Percentiles rank a stretch among this genome's conserved stretches.
Evolutionary conservation across 192 early-diverging fungal genomes (phyloP).

Genomic region (Linnemannia schmuckeri): DNA sequence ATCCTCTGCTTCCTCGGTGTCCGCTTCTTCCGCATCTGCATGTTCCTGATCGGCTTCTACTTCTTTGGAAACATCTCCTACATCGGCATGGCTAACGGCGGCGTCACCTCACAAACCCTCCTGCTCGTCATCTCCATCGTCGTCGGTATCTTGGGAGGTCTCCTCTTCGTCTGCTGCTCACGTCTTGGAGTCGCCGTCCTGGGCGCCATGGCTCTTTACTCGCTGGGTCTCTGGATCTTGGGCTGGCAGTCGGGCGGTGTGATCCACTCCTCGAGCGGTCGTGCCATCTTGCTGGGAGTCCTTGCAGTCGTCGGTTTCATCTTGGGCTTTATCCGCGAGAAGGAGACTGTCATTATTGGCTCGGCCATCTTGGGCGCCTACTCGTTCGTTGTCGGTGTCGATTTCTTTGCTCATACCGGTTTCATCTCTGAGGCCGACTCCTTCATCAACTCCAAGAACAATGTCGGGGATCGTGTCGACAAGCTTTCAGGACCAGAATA

Average conservation of each 20-base stretch:
- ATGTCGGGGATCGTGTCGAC: constrained; percentile 22
- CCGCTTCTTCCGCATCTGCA: constrained; percentile 33
- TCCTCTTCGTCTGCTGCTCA: constrained; percentile 51
- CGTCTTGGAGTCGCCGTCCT: constrained; percentile 54
- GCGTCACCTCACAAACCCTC: constrained; percentile 50
- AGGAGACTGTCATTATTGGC: constrained; percentile 41
- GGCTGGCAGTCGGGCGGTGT: constrained; percentile 57
- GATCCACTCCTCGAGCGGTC: constrained; percentile 46
- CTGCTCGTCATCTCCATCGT: constrained; percentile 55
- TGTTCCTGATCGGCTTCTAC: constrained; percentile 56
- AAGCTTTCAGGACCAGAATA: constrained; percentile 29
- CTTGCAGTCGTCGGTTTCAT: constrained; percentile 52
- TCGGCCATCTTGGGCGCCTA: constrained; percentile 56
- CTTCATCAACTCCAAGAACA: constrained; percentile 53
- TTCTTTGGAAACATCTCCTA: constrained; percentile 54
- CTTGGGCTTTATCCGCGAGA: constrained; percentile 41
- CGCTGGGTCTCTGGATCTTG: constrained; percentile 61
- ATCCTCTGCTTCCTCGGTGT: constrained; percentile 46
- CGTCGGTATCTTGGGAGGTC: constrained; percentile 46
- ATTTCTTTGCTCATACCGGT: constrained; percentile 59
- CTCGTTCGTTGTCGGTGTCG: constrained; percentile 53
- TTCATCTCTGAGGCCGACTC: constrained; percentile 42
- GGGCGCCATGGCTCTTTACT: constrained; percentile 47
- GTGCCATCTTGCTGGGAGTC: constrained; percentile 53
- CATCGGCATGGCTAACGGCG: constrained; percentile 60